Evolutionary conservation across 257 asterid species (phyloP).

Genomic region (Solanum bulbocastanum): DNA sequence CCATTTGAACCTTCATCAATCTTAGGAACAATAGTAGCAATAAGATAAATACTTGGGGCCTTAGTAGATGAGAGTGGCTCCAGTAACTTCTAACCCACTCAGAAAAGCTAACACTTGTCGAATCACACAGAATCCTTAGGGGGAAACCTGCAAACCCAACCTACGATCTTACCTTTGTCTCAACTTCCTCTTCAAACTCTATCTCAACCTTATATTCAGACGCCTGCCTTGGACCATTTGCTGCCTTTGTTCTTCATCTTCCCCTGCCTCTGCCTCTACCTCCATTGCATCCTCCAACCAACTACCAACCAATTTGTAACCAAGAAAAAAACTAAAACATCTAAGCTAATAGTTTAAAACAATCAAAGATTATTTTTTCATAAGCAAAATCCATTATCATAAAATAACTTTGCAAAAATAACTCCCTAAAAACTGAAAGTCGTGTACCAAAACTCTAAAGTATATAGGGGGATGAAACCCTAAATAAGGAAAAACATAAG

Average conservation of each 20-base stretch:
- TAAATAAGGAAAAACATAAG: too few species aligned
- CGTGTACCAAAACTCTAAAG: background rate
- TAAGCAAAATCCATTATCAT: background rate
- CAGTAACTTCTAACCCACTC: background rate
- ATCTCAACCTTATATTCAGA: background rate
- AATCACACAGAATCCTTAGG: background rate
- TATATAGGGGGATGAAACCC: too few species aligned
- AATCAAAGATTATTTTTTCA: background rate
- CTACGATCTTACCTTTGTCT: background rate
- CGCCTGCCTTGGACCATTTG: background rate
- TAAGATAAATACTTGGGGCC: accelerated
- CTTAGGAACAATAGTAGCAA: background rate
- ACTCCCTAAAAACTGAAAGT: background rate
- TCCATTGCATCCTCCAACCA: background rate
- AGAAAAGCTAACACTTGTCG: too few species aligned
- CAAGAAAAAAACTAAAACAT: background rate
- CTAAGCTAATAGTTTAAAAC: background rate
- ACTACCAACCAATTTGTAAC: background rate
- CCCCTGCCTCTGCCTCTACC: background rate
- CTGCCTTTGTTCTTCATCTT: background rate
- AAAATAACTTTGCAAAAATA: background rate
- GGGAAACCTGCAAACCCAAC: too few species aligned
- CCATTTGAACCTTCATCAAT: background rate
- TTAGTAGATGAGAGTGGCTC: background rate
- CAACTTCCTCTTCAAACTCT: background rate